Evolutionary conservation across 768 basidiomycete genomes (phyloP), one percentile per base, ranked within the genome.

Genomic region (Glaciozyma antarctica): DNA sequence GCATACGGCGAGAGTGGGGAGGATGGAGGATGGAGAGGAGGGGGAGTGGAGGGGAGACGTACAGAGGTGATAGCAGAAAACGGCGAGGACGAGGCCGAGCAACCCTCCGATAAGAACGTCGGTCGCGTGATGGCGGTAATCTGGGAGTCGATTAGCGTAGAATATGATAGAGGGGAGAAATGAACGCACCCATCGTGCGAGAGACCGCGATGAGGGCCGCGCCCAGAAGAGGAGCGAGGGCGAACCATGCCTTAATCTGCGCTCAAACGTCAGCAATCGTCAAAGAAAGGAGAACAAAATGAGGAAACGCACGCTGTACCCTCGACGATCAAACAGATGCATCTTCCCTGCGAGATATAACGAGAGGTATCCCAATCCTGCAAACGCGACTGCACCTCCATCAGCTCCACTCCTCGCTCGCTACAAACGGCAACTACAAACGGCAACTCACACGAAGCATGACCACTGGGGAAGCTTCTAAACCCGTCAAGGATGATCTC

Each of bases 271-370:
- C 53, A 54, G 51, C 77, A 82, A 85, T 63, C 41, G 62, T 4
- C 53, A n/a, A 19, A 58, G 51, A 55, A 24, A 8, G 19, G 38
- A 9, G 30, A 49, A 28, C 32, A 51, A 34, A 48, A n/a, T n/a
- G n/a, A n/a, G n/a, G n/a, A 21, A 43, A 63, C 59, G 84, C 62
- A 83, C 78, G 9, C 45, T 47, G 74, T 90, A 83, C 5, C 91
- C 92, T 54, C 84, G 81, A 30, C 79, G 80, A 75, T 95, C 91
- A 68, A 91, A 94, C 8, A 98, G 78, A 73, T 93, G 92, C 72
- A 94, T 78, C 76, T 98, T 97, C 3, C 93, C 95, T 16, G 89
- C 88, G 9, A 93, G 78, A 75, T 95, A 98, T 69, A 88, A 86
- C 2, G 87, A 80, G 48, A 98, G 80, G 77, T 92, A 93, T 2